Evolutionary conservation across 2,329 filamentous ascomycete species (phyloP).

Genomic region (Neofusicoccum kwambonambiense): DNA sequence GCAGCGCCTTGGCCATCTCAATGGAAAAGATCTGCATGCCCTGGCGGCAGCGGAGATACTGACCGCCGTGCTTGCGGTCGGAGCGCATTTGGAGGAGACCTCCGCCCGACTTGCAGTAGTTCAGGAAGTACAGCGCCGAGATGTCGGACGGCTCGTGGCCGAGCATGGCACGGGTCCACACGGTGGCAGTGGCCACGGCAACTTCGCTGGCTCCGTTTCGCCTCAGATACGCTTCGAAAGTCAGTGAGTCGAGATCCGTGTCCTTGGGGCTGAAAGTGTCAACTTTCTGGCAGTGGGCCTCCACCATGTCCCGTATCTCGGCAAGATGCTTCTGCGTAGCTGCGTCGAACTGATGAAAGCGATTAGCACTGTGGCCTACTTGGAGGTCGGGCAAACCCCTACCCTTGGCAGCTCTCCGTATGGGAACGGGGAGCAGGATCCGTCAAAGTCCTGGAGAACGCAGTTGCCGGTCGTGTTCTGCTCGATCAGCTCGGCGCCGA

Average conservation of each 20-base stretch:
- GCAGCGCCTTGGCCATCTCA: conserved; percentile 38
- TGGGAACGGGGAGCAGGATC: conserved; percentile 26
- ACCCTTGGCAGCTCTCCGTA: conserved; percentile 34
- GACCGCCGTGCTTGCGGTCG: conserved; percentile 53
- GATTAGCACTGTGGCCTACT: too few species aligned
- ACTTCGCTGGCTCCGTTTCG: conserved; percentile 31
- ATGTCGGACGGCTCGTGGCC: conserved; percentile 52
- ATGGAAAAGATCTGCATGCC: conserved; percentile 45
- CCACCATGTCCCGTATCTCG: conserved; percentile 36
- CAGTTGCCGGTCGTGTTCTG: conserved; percentile 50
- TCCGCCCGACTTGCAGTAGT: conserved; percentile 55
- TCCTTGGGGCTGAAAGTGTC: conserved; percentile 19
- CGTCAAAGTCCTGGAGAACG: conserved; percentile 42
- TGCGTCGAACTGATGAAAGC: conserved; percentile 2
- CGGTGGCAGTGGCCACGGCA: conserved; percentile 38
- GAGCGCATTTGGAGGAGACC: conserved; percentile 54
- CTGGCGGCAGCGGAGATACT: conserved; percentile 47
- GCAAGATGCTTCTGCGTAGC: conserved; percentile 19
- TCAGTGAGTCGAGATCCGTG: conserved; percentile 32
- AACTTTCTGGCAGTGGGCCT: conserved; percentile 40
- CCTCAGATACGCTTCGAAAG: conserved; percentile 40
- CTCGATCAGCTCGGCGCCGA: conserved; percentile 45
- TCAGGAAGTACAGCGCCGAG: conserved; percentile 54
- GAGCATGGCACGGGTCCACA: conserved; percentile 53
- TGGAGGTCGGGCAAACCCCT: background rate